Evolutionary conservation across 805 yeast genomes (phyloP).

Genomic region (Pichia insulana): DNA sequence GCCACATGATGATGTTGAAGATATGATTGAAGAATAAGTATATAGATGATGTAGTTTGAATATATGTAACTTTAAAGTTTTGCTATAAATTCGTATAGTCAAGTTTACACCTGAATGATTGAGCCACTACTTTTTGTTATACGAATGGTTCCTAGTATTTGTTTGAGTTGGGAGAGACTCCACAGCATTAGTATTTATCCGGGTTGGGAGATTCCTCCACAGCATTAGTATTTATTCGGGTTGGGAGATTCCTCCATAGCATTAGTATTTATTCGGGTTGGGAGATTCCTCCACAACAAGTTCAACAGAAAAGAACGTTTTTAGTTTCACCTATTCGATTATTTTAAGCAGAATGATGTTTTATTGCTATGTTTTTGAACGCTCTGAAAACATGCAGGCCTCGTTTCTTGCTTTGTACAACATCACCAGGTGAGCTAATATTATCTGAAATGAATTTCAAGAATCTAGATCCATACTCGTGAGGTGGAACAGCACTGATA

Average conservation of each 20-base stretch:
- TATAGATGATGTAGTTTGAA: neutral
- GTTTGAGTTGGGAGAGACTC: constrained; percentile 1
- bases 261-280: neutral
- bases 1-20: constrained; percentile 15
- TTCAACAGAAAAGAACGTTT: neutral
- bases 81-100: neutral
- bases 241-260: too few relatives aligned
- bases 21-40: constrained; percentile 19
- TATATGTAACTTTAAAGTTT: neutral
- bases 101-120: neutral
- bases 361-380: neutral
- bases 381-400: neutral
- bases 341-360: neutral
- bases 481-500: constrained; percentile 85
- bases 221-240: too few relatives aligned
- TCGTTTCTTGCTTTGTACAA: neutral
- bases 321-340: neutral
- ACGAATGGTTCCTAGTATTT: neutral
- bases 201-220: too few relatives aligned
- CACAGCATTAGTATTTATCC: too few relatives aligned
- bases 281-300: constrained; percentile 1
- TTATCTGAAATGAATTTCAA: constrained; percentile 45
- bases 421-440: constrained; percentile 10
- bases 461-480: constrained; percentile 85
- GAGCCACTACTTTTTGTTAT: neutral